Evolutionary conservation across 2,329 filamentous ascomycete species (phyloP).

Genomic region (Fusarium napiforme): DNA sequence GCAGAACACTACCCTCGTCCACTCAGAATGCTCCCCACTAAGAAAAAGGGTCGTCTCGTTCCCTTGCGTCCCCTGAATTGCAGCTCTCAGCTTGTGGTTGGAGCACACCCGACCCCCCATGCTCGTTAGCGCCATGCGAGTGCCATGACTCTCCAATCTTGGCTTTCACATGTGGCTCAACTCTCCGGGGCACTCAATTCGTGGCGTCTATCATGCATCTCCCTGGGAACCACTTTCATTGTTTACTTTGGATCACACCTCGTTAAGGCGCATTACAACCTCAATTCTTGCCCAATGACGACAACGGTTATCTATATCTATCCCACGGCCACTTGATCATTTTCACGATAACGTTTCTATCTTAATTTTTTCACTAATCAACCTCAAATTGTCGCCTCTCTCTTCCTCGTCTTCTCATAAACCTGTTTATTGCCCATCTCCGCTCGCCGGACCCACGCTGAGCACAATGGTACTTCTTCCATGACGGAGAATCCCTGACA

Average conservation of each 20-base stretch:
- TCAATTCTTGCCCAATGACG: conserved; percentile 30
- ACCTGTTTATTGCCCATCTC: conserved; percentile 38
- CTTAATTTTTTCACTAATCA: conserved; percentile 6
- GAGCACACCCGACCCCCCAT: conserved; percentile 14
- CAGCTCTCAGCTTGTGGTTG: conserved; percentile 21
- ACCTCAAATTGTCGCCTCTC: conserved; percentile 7
- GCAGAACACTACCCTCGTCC: background rate
- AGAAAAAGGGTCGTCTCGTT: conserved; percentile 25
- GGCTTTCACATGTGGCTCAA: conserved; percentile 28
- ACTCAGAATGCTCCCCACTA: conserved; percentile 22
- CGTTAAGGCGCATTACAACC: conserved; percentile 30
- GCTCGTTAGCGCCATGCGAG: conserved; percentile 41
- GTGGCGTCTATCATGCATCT: conserved; percentile 35
- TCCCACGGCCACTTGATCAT: conserved; percentile 5
- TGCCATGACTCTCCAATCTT: conserved; percentile 29
- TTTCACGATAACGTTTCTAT: background rate
- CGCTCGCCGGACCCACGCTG: conserved; percentile 44
- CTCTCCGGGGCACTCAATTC: background rate
- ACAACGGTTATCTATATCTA: conserved; percentile 28
- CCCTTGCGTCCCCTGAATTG: conserved; percentile 33
- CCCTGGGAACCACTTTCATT: conserved; percentile 41
- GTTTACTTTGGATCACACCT: conserved; percentile 40
- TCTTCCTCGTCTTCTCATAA: conserved; percentile 7
- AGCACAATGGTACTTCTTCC: conserved; percentile 48
- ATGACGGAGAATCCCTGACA: conserved; percentile 42